These are phyloP conservation scores for Chrysanthemum makinoi DNA, from an alignment of 129 eudicot species.

Conservation along the genomic window DNA sequence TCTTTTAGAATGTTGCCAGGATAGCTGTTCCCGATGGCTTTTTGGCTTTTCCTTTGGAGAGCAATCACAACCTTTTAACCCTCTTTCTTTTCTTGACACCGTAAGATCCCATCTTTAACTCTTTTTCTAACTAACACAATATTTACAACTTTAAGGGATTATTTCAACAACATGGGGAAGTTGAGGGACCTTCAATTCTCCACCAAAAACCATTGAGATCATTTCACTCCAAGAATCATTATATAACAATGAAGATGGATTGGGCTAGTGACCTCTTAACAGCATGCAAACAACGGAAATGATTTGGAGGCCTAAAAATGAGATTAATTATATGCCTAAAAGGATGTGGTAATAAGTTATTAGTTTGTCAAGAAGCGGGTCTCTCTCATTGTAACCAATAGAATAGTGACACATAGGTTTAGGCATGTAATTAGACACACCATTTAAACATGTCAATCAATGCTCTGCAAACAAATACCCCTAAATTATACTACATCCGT, in stretches of 20 bases:
- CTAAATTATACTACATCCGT: too few relatives aligned
- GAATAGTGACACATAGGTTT: too few relatives aligned
- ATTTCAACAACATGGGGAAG: conserved; percentile 3
- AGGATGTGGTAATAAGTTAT: too few relatives aligned
- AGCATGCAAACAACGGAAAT: too few relatives aligned
- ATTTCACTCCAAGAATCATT: background rate
- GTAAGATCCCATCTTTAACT: conserved; percentile 23
- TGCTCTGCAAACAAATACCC: too few relatives aligned
- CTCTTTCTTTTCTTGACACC: conserved; percentile 16
- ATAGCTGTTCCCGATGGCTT: conserved; percentile 53
- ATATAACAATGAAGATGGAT: background rate
- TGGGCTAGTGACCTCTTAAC: too few relatives aligned
- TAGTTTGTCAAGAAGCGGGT: too few relatives aligned
- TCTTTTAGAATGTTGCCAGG: conserved; percentile 47
- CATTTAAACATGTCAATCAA: too few relatives aligned
- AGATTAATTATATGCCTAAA: too few relatives aligned
- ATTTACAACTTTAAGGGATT: background rate
- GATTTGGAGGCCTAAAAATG: too few relatives aligned
- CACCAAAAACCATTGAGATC: background rate
- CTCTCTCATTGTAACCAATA: too few relatives aligned
- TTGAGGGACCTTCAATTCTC: conserved; percentile 3
- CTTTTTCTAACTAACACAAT: background rate
- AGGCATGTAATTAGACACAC: too few relatives aligned
- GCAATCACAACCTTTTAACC: conserved; percentile 23
- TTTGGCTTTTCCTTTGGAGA: conserved; percentile 69